Evolutionary conservation across 208 protist species (phyloP).

Genomic region (Angomonas desouzai): DNA sequence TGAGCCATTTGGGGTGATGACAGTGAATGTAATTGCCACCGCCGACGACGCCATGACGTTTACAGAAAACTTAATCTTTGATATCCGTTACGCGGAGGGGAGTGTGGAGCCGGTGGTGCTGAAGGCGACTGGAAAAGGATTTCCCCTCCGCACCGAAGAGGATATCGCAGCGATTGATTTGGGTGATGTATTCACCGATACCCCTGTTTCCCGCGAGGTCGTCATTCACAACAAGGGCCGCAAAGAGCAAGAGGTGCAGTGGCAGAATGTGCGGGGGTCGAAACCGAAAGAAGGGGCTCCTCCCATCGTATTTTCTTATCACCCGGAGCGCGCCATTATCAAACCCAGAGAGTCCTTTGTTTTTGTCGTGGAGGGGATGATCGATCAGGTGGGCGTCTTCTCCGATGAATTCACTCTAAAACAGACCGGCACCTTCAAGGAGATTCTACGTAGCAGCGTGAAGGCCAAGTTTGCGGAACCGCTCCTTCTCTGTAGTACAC

Average conservation of each 20-base stretch:
- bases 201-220: constrained; percentile 39
- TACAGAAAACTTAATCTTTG: constrained; percentile 69
- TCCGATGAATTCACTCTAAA: constrained; percentile 83
- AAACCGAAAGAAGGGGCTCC: constrained; percentile 66
- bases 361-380: constrained; percentile 68
- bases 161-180: constrained; percentile 67
- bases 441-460: constrained; percentile 69
- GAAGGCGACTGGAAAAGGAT: constrained; percentile 84
- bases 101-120: constrained; percentile 47
- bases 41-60: constrained; percentile 89
- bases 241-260: constrained; percentile 85
- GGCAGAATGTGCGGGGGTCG: constrained; percentile 63
- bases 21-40: constrained; percentile 59
- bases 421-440: constrained; percentile 70
- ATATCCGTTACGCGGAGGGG: constrained; percentile 43
- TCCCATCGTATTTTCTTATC: constrained; percentile 72
- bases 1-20: constrained; percentile 42
- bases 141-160: constrained; percentile 73
- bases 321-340: constrained; percentile 79
- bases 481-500: constrained; percentile 73
- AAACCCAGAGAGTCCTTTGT: constrained; percentile 28
- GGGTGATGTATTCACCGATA: constrained; percentile 88
- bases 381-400: constrained; percentile 43
- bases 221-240: constrained; percentile 88
- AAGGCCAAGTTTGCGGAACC: constrained; percentile 84